These are phyloP conservation scores for Verticillium nubilum DNA, from an alignment of 2,329 filamentous ascomycete species.

Conservation along the genomic window DNA sequence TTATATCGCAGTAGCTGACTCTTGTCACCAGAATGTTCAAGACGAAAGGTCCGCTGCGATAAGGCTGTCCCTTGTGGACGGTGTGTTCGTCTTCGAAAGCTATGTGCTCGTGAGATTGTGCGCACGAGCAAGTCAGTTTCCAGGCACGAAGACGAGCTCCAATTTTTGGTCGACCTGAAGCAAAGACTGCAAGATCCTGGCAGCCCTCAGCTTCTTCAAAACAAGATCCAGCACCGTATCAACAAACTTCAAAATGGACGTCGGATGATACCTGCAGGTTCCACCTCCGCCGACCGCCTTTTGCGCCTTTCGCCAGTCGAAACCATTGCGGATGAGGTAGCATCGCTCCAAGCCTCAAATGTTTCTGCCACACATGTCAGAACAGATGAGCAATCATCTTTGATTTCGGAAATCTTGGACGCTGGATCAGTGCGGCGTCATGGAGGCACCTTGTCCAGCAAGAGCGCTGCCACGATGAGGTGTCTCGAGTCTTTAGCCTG, in stretches of 20 bases:
- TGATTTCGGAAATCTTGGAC: background rate
- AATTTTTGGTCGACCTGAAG: constrained; percentile 3
- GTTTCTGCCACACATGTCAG: background rate
- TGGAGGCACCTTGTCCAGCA: background rate
- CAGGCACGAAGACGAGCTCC: constrained; percentile 1
- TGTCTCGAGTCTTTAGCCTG: constrained; percentile 30
- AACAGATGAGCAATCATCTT: background rate
- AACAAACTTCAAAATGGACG: background rate
- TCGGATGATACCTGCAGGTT: background rate
- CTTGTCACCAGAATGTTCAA: constrained; percentile 9
- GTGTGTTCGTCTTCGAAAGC: constrained; percentile 6
- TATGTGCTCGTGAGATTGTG: constrained; percentile 8
- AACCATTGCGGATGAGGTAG: background rate
- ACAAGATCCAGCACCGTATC: background rate
- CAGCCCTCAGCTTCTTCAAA: background rate
- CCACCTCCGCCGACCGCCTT: background rate
- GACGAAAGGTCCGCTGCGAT: constrained; percentile 14
- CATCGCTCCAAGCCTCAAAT: background rate
- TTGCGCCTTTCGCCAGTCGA: background rate
- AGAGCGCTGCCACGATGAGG: constrained; percentile 12
- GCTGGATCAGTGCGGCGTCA: background rate
- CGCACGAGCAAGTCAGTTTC: constrained; percentile 1
- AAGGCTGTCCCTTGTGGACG: constrained; percentile 13
- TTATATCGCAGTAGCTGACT: background rate
- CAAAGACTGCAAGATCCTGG: background rate